Evolutionary conservation across 116 monocot genomes (phyloP).

Genomic region (Cymodocea nodosa): DNA sequence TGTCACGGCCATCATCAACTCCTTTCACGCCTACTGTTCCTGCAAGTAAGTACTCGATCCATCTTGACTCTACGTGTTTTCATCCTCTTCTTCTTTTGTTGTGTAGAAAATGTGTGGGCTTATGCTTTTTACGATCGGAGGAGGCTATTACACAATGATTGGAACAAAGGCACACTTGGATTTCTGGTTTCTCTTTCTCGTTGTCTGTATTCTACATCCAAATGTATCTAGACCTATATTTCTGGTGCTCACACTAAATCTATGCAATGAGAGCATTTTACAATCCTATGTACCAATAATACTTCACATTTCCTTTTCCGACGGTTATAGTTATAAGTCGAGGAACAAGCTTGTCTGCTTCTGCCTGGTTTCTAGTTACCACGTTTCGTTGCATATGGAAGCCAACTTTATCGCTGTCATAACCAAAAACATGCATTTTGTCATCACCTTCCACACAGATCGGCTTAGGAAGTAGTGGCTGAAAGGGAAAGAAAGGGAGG

Average conservation of each 20-base stretch:
- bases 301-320: not conserved
- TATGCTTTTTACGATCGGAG: not conserved
- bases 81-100: not conserved
- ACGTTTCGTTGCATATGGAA: no score
- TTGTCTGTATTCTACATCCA: not conserved
- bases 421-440: no score
- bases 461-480: no score
- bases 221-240: not conserved
- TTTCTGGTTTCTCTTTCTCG: not conserved
- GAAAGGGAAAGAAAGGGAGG: no score
- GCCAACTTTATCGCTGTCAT: no score
- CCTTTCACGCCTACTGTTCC: not conserved
- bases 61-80: not conserved
- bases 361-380: no score
- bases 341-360: not conserved
- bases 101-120: not conserved
- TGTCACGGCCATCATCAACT: not conserved
- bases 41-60: conserved; percentile 22
- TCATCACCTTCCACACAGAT: no score
- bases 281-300: not conserved
- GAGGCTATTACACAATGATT: not conserved
- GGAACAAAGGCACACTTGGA: no score
- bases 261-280: not conserved
- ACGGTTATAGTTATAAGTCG: not conserved
- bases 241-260: not conserved